Percentiles rank a stretch among this genome's conserved stretches.
phyloP scores from a whole-genome alignment of 768 basidiomycete species.

The Hortiboletus campestris region DNA sequence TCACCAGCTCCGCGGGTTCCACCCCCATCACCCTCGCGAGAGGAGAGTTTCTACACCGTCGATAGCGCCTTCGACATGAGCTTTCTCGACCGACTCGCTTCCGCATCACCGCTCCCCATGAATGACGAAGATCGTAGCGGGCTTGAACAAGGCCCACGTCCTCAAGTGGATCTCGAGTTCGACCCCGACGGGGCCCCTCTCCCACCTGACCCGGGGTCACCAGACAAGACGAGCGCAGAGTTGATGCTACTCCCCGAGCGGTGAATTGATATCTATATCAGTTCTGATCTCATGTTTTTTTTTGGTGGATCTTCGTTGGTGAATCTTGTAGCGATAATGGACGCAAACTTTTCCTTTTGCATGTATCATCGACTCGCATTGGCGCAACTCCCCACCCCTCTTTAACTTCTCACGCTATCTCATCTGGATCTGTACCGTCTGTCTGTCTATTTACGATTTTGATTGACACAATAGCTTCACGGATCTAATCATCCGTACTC shows the following conservation, averaged over 20 bases:
- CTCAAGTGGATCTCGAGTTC: slow-evolving; percentile 23
- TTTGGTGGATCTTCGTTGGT: slow-evolving; percentile 2
- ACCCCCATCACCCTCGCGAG: slow-evolving; percentile 3
- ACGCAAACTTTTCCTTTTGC: slow-evolving; percentile 14
- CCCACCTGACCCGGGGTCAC: slow-evolving; percentile 39
- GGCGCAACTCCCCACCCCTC: slow-evolving; percentile 1
- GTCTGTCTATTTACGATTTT: slow-evolving; percentile 9
- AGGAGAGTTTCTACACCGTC: slow-evolving; percentile 20
- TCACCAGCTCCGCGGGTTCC: slow-evolving; percentile 3
- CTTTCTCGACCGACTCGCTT: slow-evolving; percentile 41
- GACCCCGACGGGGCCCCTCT: slow-evolving; percentile 46
- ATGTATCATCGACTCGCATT: slow-evolving; percentile 19
- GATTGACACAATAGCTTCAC: neutral
- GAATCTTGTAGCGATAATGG: slow-evolving; percentile 19
- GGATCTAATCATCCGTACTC: neutral
- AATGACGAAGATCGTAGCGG: slow-evolving; percentile 31
- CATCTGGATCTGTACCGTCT: slow-evolving; percentile 15
- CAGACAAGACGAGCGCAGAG: slow-evolving; percentile 42
- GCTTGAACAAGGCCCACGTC: slow-evolving; percentile 13
- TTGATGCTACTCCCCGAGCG: slow-evolving; percentile 46
- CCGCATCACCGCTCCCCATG: slow-evolving; percentile 37
- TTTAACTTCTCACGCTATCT: slow-evolving; percentile 6
- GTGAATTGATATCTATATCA: slow-evolving; percentile 18
- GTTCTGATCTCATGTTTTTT: neutral
- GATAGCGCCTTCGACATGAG: slow-evolving; percentile 34